phyloP scores from a whole-genome alignment of 495 filamentous ascomycete species.

The Xylaria palmicola region DNA sequence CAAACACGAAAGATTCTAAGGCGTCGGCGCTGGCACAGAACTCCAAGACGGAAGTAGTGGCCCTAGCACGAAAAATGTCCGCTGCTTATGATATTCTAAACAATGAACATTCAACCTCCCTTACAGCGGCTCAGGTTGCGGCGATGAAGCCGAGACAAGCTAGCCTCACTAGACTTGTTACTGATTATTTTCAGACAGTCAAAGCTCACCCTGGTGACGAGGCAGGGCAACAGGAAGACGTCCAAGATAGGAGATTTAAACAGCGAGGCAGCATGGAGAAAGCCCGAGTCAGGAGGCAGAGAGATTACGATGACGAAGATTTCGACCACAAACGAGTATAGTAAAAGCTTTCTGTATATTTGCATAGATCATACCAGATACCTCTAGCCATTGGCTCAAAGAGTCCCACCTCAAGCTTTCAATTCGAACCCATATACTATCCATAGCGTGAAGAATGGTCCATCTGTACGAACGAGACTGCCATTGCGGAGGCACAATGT shows the following conservation, averaged over 20 bases:
- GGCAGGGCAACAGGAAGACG: background rate
- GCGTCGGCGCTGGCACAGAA: conserved; percentile 7
- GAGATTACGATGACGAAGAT: background rate
- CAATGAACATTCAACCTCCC: background rate
- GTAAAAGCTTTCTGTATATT: background rate
- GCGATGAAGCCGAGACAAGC: conserved; percentile 26
- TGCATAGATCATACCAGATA: conserved; percentile 3
- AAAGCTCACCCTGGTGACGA: background rate
- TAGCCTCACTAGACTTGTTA: conserved; percentile 25
- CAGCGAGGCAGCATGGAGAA: background rate
- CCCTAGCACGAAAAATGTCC: conserved; percentile 43
- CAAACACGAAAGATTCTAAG: conserved; percentile 19
- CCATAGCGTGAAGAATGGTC: background rate
- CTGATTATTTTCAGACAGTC: conserved; percentile 7
- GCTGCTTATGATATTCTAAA: conserved; percentile 33
- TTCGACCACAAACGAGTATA: background rate
- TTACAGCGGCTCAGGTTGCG: background rate
- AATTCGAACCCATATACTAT: background rate
- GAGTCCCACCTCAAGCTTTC: background rate
- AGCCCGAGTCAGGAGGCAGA: background rate
- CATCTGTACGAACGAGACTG: background rate
- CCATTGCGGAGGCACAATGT: background rate
- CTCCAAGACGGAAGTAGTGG: conserved; percentile 33
- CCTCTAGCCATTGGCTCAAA: background rate
- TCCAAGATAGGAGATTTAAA: background rate